Evolutionary conservation across 495 filamentous ascomycete genomes (phyloP).

Genomic region (Penicillium antarcticum): DNA sequence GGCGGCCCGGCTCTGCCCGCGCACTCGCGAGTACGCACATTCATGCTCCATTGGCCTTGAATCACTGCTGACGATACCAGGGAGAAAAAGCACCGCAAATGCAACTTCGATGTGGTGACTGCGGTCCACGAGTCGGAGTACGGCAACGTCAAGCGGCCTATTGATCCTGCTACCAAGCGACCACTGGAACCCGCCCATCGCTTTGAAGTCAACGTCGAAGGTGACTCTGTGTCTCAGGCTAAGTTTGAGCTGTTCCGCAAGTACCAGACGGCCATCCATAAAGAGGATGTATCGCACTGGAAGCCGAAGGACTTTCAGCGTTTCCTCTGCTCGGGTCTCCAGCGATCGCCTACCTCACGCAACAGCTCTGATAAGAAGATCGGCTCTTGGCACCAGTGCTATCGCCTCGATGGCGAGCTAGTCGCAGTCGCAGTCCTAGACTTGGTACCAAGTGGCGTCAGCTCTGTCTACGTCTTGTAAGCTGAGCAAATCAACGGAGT

Average conservation of each 20-base stretch:
- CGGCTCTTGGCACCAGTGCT: conserved; percentile 94
- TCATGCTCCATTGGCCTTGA: neutral
- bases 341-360: conserved; percentile 36
- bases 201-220: conserved; percentile 77
- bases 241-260: conserved; percentile 80
- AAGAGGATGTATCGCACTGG: conserved; percentile 66
- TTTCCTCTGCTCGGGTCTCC: conserved; percentile 87
- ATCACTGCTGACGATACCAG: conserved; percentile 32
- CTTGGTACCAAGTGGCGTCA: conserved; percentile 80
- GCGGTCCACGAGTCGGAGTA: conserved; percentile 72
- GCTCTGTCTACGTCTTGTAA: conserved; percentile 89
- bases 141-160: conserved; percentile 49
- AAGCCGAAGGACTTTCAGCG: conserved; percentile 66
- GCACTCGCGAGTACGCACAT: conserved; percentile 62
- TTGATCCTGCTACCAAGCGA: conserved; percentile 50
- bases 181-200: conserved; percentile 70
- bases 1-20: conserved; percentile 69
- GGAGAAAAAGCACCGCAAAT: conserved; percentile 69
- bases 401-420: conserved; percentile 83
- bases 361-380: conserved; percentile 56
- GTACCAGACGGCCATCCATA: conserved; percentile 80
- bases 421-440: conserved; percentile 89
- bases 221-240: conserved; percentile 77
- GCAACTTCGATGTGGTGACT: conserved; percentile 68
- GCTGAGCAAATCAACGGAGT: conserved; percentile 7